Percentiles rank a stretch among this genome's conserved stretches.
Evolutionary conservation across 2,329 filamentous ascomycete genomes (phyloP).

Genomic region (Diaporthe nobilis): DNA sequence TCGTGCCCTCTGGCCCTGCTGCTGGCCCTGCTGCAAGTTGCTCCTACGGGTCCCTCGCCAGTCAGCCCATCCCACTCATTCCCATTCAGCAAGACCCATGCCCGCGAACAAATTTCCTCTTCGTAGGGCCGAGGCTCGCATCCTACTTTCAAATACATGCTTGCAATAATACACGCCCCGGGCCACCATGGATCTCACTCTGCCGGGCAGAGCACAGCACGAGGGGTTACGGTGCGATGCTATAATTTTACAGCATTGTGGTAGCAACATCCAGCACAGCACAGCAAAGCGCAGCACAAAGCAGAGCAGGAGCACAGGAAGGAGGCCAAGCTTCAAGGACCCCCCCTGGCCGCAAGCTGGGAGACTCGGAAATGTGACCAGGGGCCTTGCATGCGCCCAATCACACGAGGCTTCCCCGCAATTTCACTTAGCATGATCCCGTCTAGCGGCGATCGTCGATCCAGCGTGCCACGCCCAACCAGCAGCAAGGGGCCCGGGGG

Average conservation of each 20-base stretch:
- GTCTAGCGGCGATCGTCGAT: constrained; percentile 35
- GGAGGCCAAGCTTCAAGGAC: constrained; percentile 25
- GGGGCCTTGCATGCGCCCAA: constrained; percentile 29
- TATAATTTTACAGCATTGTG: not conserved
- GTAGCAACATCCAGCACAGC: not conserved
- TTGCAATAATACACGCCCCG: too few relatives aligned
- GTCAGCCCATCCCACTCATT: constrained; percentile 19
- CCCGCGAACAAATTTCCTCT: not conserved
- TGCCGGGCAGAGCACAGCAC: not conserved
- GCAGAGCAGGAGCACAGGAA: not conserved
- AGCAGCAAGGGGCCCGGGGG: constrained; percentile 11
- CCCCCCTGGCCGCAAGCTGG: constrained; percentile 15
- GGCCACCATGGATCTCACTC: not conserved
- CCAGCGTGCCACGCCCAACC: constrained; percentile 11
- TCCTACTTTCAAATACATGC: not conserved
- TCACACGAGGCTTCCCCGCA: constrained; percentile 30
- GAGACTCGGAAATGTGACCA: constrained; percentile 33
- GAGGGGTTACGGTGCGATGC: not conserved
- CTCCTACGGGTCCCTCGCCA: constrained; percentile 8
- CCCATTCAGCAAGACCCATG: not conserved
- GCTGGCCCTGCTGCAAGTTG: not conserved
- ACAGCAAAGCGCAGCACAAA: not conserved
- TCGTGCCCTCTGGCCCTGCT: constrained; percentile 18
- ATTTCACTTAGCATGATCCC: constrained; percentile 31
- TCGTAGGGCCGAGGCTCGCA: not conserved